These are phyloP conservation scores for Pythium vanterpoolii DNA, from an alignment of 352 stramenopile genomes.

Conservation along the genomic window DNA sequence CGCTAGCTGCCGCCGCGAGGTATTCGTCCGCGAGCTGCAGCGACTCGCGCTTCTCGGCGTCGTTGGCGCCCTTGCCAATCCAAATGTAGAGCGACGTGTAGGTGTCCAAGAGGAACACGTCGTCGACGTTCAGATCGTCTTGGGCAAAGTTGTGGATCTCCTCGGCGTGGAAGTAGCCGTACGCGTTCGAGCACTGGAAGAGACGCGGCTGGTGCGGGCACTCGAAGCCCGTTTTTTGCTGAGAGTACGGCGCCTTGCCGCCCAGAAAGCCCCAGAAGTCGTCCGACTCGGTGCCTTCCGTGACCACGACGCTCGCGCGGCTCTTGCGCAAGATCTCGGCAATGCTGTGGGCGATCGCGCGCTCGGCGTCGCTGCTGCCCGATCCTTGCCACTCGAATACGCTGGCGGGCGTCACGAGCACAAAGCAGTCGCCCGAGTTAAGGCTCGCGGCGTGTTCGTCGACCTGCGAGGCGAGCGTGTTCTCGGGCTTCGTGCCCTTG, in stretches of 20 bases:
- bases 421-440: constrained; percentile 87
- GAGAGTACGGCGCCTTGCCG: constrained; percentile 70
- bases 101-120: constrained; percentile 91
- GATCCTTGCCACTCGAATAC: constrained; percentile 79
- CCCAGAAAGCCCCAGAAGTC: constrained; percentile 86
- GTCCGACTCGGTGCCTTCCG: constrained; percentile 64
- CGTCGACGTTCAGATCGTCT: constrained; percentile 88
- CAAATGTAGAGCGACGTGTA: constrained; percentile 90
- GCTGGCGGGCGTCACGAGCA: constrained; percentile 68
- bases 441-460: constrained; percentile 73
- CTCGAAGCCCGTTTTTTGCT: constrained; percentile 65
- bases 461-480: constrained; percentile 86
- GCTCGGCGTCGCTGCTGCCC: constrained; percentile 66
- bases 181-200: constrained; percentile 89
- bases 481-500: constrained; percentile 81
- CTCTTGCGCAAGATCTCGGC: constrained; percentile 56
- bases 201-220: constrained; percentile 73
- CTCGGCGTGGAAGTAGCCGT: constrained; percentile 83
- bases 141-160: constrained; percentile 89
- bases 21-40: constrained; percentile 71
- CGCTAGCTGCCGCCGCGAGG: constrained; percentile 62
- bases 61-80: constrained; percentile 79
- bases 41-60: constrained; percentile 66
- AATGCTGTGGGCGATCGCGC: constrained; percentile 56
- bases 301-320: constrained; percentile 40